These are phyloP conservation scores for Globisporangium cylindrosporum DNA, from an alignment of 352 stramenopile species.

Conservation along the genomic window DNA sequence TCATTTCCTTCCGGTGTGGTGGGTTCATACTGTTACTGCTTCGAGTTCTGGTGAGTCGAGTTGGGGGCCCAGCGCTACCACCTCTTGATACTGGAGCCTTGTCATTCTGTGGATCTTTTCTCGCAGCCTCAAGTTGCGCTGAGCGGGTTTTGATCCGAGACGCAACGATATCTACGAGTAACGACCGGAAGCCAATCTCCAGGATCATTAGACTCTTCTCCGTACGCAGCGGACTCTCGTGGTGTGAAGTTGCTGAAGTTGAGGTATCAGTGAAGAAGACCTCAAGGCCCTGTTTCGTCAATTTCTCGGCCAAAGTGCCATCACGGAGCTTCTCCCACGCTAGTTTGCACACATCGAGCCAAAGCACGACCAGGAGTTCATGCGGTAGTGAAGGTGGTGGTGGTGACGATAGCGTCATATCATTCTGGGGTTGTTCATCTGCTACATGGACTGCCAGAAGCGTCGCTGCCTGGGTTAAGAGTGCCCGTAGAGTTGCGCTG, in stretches of 20 bases:
- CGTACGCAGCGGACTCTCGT: conserved; percentile 11
- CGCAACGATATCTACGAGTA: conserved; percentile 50
- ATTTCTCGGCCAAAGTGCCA: conserved; percentile 20
- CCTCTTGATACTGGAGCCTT: neutral
- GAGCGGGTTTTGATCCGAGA: conserved; percentile 32
- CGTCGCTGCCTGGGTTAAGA: neutral
- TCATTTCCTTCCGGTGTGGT: neutral
- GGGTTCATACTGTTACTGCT: neutral
- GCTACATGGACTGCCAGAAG: neutral
- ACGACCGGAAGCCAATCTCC: conserved; percentile 50
- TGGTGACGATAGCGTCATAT: neutral
- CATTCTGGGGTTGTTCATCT: neutral
- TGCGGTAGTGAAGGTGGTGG: neutral
- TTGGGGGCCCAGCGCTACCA: neutral
- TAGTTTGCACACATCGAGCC: conserved; percentile 42
- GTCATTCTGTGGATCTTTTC: conserved; percentile 7
- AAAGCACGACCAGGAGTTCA: conserved; percentile 39
- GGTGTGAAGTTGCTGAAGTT: conserved; percentile 7
- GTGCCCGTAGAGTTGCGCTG: neutral
- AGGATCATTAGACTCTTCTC: conserved; percentile 54
- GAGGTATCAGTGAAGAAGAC: conserved; percentile 31
- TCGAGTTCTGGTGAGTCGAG: neutral
- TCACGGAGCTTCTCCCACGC: conserved; percentile 49
- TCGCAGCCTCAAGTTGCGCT: conserved; percentile 12
- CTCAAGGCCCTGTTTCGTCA: conserved; percentile 30